Evolutionary conservation across 208 protist species (phyloP).

Genomic region (Trypanosoma avium): DNA sequence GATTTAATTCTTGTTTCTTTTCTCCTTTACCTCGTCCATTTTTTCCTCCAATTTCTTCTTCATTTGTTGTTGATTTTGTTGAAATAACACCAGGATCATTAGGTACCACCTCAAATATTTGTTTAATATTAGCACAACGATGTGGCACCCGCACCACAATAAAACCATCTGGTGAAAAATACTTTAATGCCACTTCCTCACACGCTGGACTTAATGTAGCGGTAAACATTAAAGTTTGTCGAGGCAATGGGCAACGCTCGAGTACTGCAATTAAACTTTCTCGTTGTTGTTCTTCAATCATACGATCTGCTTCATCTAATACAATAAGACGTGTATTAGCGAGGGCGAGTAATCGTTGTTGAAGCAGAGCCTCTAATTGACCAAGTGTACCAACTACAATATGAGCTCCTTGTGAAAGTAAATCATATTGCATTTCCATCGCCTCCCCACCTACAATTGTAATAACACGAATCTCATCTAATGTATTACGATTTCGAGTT

Average conservation of each 20-base stretch:
- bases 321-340: conserved; percentile 82
- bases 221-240: conserved; percentile 96
- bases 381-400: conserved; percentile 85
- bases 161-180: conserved; percentile 65
- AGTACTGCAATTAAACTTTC: conserved; percentile 86
- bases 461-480: conserved; percentile 66
- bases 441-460: conserved; percentile 77
- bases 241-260: conserved; percentile 62
- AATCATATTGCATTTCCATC: conserved; percentile 53
- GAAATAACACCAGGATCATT: conserved; percentile 11
- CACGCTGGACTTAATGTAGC: conserved; percentile 91
- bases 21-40: conserved; percentile 8
- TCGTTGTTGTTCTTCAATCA: conserved; percentile 91
- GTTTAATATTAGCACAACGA: conserved; percentile 60
- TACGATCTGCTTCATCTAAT: conserved; percentile 97
- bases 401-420: conserved; percentile 56
- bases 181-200: conserved; percentile 54
- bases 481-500: conserved; percentile 26
- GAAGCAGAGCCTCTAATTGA: conserved; percentile 66
- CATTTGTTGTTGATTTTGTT: background rate
- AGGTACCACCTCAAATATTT: conserved; percentile 73
- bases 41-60: background rate
- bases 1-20: background rate
- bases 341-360: conserved; percentile 63
- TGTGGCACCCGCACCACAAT: conserved; percentile 64